Base-by-base conservation (phyloP, 768 basidiomycete species). In the Tylopilus cervinicoccineus region DNA sequence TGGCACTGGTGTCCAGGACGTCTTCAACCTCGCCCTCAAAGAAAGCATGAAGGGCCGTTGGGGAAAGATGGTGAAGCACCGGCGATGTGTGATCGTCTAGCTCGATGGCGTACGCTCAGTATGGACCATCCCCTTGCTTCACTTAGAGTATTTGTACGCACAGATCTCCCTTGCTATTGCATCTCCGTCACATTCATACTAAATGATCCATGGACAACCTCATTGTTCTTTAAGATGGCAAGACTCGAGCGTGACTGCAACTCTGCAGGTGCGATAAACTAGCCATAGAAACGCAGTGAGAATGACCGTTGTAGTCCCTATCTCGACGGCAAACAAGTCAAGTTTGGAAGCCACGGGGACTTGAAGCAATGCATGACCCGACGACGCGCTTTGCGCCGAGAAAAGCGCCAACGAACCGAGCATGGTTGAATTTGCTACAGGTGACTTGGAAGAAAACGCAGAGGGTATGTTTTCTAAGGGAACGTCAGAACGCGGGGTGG, bases 1-100 rank as follows among this genome's bases (percentile, higher is more conserved):
- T n/a, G 91, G 93, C 5, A 73, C 71, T 14, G 92, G 92, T 40
- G 91, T 98, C 37, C 84, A 89, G 54, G 92, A 94, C 38, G 94
- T 98, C 31, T 98, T 99, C 67, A 76, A 83, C 33, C 77, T 86
- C 13, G 96, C 96, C 6, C 71, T 98, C 51, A 81, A 80, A 66
- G 93, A 97, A 73, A 91, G 91, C 61, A 78, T 97, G 81, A 84
- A 77, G 55, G 81, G 86, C 17, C 74, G 79, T 43, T 87, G 88
- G 83, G 80, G 82, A 27, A 84, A 86, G 71, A 81, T 78, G 56
- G 77, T 81, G 40, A 83, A 77, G 66, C 73, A 80, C 62, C 77
- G 76, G 70, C 77, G 79, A 60, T 94, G 93, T 72, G 77, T 93
- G 38, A 73, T 93, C 17, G 67, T 67, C 51, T 67, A 63, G 50